These are phyloP conservation scores for barley (Hordeum vulgare) DNA, from an alignment of 176 grass and related monocot genomes.

Conservation along the genomic window MorexV3_pseudomolecules_assembly NC_058518.1:52349649-52350148, in stretches of 20 bases:
- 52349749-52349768: background rate
- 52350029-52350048: conserved; percentile 3
- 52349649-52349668: too few species aligned
- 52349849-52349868: conserved; percentile 22
- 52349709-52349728: too few species aligned
- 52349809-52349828: conserved; percentile 20
- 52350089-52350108: conserved; percentile 19
- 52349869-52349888: background rate
- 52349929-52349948: background rate
- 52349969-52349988: conserved; percentile 12
- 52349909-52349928: conserved; percentile 12
- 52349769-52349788: background rate
- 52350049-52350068: background rate
- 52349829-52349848: background rate
- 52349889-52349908: conserved; percentile 23
- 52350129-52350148: conserved; percentile 74
- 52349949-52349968: conserved; percentile 7
- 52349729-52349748: background rate
- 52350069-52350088: conserved; percentile 15
- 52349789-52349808: conserved; percentile 37
- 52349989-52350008: conserved; percentile 28
- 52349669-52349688: too few species aligned
- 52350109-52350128: conserved; percentile 48
- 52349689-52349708: too few species aligned
- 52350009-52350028: conserved; percentile 2